Conservation (phyloP, 2,329 filamentous ascomycete species). For the Akanthomyces dipterigenus region DNA sequence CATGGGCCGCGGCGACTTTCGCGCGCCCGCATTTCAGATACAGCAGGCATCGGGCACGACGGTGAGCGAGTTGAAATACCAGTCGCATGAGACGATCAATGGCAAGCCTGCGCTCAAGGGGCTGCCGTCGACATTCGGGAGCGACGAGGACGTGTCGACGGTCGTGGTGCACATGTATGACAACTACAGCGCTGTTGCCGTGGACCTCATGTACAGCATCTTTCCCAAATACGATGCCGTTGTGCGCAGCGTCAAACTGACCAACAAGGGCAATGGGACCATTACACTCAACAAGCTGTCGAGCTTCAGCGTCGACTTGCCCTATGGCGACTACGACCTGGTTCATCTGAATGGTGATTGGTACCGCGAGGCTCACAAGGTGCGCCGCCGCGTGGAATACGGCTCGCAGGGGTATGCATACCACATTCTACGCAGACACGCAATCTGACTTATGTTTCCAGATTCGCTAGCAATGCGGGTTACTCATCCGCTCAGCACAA, state of each 20-base stretch:
- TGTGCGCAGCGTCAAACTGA: constrained; percentile 53
- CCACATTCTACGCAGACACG: too few species aligned
- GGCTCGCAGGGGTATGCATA: constrained; percentile 44
- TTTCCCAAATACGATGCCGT: constrained; percentile 57
- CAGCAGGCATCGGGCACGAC: constrained; percentile 52
- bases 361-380: constrained; percentile 50
- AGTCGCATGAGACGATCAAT: constrained; percentile 45
- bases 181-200: constrained; percentile 49
- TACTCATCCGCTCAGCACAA: constrained; percentile 61
- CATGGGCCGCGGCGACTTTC: constrained; percentile 55
- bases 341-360: constrained; percentile 57
- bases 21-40: constrained; percentile 54
- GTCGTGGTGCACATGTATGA: constrained; percentile 53
- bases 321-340: constrained; percentile 54
- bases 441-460: constrained; percentile 18
- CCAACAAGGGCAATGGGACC: constrained; percentile 47
- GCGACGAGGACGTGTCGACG: constrained; percentile 49
- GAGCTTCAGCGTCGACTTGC: constrained; percentile 56
- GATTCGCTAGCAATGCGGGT: constrained; percentile 54
- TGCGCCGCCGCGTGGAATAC: constrained; percentile 48
- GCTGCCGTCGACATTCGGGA: constrained; percentile 53
- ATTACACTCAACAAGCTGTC: constrained; percentile 51
- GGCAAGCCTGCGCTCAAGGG: constrained; percentile 52
- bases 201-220: constrained; percentile 55
- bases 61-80: constrained; percentile 51